Percentiles rank a stretch among this genome's conserved stretches.
Conservation (phyloP, 2,329 filamentous ascomycete species). For the Shiraia bambusicola region DNA sequence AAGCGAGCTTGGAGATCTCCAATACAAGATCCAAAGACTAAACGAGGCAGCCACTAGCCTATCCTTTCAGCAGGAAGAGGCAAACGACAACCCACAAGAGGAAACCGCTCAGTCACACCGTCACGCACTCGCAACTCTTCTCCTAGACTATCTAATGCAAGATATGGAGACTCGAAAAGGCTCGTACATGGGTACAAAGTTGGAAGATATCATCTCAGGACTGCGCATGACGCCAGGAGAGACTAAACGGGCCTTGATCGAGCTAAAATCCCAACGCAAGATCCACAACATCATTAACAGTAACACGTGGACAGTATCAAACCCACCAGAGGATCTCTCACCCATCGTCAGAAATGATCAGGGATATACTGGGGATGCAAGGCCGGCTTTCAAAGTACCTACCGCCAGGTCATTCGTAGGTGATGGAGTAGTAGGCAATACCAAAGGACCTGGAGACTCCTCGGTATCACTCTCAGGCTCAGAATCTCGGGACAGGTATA, state of each 20-base stretch:
- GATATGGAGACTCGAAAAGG: conserved; percentile 16
- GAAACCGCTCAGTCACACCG: neutral
- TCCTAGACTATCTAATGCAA: conserved; percentile 13
- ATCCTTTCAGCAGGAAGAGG: neutral
- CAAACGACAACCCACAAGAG: neutral
- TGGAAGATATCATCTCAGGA: conserved; percentile 8
- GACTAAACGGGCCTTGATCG: neutral
- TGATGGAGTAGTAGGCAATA: no score
- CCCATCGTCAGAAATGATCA: neutral
- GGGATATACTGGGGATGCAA: no score
- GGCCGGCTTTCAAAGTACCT: no score
- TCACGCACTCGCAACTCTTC: conserved; percentile 6
- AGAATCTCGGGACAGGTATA: no score
- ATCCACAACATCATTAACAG: conserved; percentile 19
- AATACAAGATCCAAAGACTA: conserved; percentile 13
- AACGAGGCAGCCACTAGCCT: conserved; percentile 7
- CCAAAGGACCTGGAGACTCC: no score
- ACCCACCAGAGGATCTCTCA: conserved; percentile 10
- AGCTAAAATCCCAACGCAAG: conserved; percentile 4
- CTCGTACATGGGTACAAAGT: conserved; percentile 20
- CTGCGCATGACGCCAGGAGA: conserved; percentile 1
- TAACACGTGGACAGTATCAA: conserved; percentile 21
- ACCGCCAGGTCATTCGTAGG: no score
- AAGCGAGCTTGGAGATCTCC: conserved; percentile 4
- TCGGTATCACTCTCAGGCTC: neutral